Evolutionary conservation across 2,329 filamentous ascomycete species (phyloP), one percentile per base, ranked within the genome.

Genomic region (Domatiomyces globalis): DNA sequence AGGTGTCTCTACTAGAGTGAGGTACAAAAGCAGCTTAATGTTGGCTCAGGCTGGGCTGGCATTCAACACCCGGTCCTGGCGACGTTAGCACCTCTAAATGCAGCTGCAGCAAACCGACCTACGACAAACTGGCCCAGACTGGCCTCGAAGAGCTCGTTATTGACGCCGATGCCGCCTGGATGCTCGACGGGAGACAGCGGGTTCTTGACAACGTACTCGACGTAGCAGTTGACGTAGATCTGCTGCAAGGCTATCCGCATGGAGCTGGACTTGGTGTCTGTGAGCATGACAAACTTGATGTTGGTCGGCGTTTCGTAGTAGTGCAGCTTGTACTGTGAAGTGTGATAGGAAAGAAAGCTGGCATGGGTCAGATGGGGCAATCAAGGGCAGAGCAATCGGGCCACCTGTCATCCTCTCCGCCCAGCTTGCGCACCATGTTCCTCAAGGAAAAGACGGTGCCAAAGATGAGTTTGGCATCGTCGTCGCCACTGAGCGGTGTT

Each of bases 301-400:
- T 87, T 94, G 49, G 88, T 92, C 1, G 89, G 88, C 10, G 92
- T 96, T 74, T 98, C 92, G 76, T 95, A 98, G 74, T 94, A 98
- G 72, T 98, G 92, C 62, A 98, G 79, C 72, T 95, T 95, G 76
- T 98, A 98, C 69, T 95, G 85, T 60, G 78, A 85, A 49, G 92
- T 98, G 61, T 87, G 85, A 71, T 86, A 98, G 60, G 84, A 87
- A 61, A 98, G 84, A 69, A 98, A 98, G 65, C 85, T 87, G 50
- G 49, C 15, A 42, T 43, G 12, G 22, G 51, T 64, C 51, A 65
- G 55, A 46, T 45, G 43, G 42, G 7, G 17, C 42, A 48, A 49
- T 39, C n/a, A 25, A 33, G 36, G 42, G 19, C 20, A 12, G 33
- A 29, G 12, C 20, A 17, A 36, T 20, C 15, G 19, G 47, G 67